Evolutionary conservation across 1,284 basidiomycete species (phyloP).

Genomic region (Ganoderma meredithae): DNA sequence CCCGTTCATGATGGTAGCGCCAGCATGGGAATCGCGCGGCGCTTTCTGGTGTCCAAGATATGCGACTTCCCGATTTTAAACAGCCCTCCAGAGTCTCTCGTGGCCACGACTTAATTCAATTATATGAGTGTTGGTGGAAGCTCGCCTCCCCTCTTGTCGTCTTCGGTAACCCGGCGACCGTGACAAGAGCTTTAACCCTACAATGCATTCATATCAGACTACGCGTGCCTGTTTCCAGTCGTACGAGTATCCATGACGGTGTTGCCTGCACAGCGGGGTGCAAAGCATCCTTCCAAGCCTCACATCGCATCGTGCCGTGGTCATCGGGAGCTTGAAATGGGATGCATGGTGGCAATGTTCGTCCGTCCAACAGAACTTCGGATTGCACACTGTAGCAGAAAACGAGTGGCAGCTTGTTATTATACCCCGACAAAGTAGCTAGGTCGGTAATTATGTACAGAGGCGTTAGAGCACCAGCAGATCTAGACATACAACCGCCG

Average conservation of each 20-base stretch:
- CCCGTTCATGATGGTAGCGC: too few relatives aligned
- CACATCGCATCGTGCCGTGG: neutral
- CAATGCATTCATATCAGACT: neutral
- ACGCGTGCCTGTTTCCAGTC: neutral
- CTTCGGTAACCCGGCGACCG: neutral
- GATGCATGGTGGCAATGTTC: too few relatives aligned
- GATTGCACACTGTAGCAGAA: neutral
- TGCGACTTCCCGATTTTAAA: too few relatives aligned
- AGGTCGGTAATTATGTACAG: neutral
- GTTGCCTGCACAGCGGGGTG: neutral
- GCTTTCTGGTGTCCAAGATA: too few relatives aligned
- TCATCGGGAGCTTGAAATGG: neutral
- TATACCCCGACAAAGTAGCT: neutral
- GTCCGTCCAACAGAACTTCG: neutral
- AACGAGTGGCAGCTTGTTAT: neutral
- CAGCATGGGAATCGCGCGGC: too few relatives aligned
- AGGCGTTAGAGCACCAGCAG: neutral
- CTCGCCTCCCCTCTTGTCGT: neutral
- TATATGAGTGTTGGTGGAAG: too few relatives aligned
- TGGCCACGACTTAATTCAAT: too few relatives aligned
- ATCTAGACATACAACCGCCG: neutral
- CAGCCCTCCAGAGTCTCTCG: too few relatives aligned
- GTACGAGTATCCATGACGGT: neutral
- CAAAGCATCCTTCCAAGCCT: neutral
- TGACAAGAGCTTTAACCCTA: neutral